These are phyloP conservation scores for Eruca vesicaria DNA, from an alignment of 441 rosid species.

Conservation along the genomic window DNA sequence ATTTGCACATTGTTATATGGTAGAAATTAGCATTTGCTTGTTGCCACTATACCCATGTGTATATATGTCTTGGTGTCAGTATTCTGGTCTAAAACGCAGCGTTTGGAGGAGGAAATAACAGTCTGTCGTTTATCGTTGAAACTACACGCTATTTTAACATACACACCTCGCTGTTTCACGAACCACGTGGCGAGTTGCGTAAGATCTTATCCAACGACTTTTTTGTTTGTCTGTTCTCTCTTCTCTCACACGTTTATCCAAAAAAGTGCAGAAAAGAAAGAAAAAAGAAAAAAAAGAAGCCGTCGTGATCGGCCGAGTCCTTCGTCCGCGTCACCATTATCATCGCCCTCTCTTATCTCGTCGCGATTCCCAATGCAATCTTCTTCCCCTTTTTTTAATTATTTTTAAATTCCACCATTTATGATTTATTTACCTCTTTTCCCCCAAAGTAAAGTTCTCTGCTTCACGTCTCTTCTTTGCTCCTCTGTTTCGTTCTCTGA, in stretches of 20 bases:
- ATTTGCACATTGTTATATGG: not conserved
- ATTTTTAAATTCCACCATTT: not conserved
- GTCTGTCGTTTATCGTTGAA: not conserved
- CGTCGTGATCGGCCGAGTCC: conserved; percentile 34
- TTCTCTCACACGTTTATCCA: conserved; percentile 9
- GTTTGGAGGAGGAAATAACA: not conserved
- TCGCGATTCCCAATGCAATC: conserved; percentile 34
- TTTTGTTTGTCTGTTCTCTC: not conserved
- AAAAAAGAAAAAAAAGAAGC: not conserved
- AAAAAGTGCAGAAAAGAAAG: not conserved
- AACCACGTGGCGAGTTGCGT: conserved; percentile 31
- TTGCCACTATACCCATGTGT: too few relatives aligned
- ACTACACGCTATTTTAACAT: not conserved
- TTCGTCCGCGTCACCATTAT: conserved; percentile 31
- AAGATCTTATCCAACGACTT: conserved; percentile 30
- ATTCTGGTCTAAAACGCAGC: conserved; percentile 1
- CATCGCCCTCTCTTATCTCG: conserved; percentile 34
- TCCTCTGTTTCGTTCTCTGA: conserved; percentile 12
- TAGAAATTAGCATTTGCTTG: not conserved
- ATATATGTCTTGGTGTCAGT: not conserved
- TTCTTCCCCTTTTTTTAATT: not conserved
- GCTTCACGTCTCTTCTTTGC: conserved; percentile 33
- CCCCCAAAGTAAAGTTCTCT: conserved; percentile 26
- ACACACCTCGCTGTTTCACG: not conserved
- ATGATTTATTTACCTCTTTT: not conserved